Percentiles rank a stretch among this genome's conserved stretches.
phyloP scores from a whole-genome alignment of 192 early-diverging fungal species.

The Ambispora gerdemannii region DNA sequence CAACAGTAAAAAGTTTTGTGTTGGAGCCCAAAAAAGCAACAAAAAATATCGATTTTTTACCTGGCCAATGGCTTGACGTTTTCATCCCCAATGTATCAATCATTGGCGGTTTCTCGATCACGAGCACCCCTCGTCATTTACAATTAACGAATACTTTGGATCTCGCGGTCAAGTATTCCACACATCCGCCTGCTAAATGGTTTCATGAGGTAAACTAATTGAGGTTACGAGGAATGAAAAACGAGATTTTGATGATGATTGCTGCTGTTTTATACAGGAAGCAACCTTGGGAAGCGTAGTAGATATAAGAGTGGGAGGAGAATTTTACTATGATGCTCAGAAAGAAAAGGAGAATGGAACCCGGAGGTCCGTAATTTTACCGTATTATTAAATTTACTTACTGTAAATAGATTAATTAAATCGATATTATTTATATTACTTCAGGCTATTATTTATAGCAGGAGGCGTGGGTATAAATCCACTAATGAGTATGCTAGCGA shows the following conservation, averaged over 20 bases:
- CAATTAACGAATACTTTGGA: slow-evolving; percentile 8
- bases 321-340: slow-evolving; percentile 17
- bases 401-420: too few species aligned
- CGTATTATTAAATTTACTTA: too few species aligned
- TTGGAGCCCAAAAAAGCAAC: not conserved
- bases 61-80: slow-evolving; percentile 36
- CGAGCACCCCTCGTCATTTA: slow-evolving; percentile 19
- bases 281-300: slow-evolving; percentile 23
- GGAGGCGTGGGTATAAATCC: slow-evolving; percentile 35
- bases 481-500: slow-evolving; percentile 28
- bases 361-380: not conserved
- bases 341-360: slow-evolving; percentile 11
- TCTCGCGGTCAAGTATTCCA: slow-evolving; percentile 29
- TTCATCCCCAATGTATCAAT: slow-evolving; percentile 25
- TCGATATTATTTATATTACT: too few species aligned
- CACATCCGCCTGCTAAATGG: slow-evolving; percentile 31
- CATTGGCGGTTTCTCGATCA: slow-evolving; percentile 32
- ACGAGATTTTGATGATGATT: too few species aligned
- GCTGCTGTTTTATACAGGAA: not conserved
- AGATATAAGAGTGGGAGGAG: slow-evolving; percentile 30
- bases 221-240: too few species aligned
- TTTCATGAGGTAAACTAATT: slow-evolving; percentile 29
- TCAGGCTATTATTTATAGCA: slow-evolving; percentile 24
- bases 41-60: slow-evolving; percentile 20
- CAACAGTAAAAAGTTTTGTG: slow-evolving; percentile 25